phyloP scores from a whole-genome alignment of 2,329 filamentous ascomycete species.

The Stagonosporopsis chrysanthemi region DNA sequence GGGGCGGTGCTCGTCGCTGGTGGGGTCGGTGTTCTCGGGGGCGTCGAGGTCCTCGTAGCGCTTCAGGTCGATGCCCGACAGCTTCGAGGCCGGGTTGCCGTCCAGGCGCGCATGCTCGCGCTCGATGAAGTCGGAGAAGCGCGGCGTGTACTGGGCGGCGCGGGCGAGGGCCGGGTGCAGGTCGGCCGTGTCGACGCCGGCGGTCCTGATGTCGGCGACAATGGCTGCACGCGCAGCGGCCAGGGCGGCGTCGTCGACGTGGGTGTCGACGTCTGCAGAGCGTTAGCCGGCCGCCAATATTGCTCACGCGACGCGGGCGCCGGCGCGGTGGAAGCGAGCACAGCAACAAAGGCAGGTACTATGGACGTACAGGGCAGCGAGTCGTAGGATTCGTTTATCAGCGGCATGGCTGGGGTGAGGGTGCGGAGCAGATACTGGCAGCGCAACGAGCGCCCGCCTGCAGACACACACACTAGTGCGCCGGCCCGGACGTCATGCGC shows the following conservation, averaged over 20 bases:
- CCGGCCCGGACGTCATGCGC: slow-evolving; percentile 24
- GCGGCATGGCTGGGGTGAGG: slow-evolving; percentile 62
- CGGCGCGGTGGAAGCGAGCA: slow-evolving; percentile 67
- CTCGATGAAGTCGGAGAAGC: slow-evolving; percentile 71
- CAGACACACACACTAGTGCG: not conserved
- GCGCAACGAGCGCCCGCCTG: slow-evolving; percentile 9
- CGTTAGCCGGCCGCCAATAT: slow-evolving; percentile 22
- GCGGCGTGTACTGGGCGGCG: slow-evolving; percentile 56
- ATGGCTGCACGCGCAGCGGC: slow-evolving; percentile 80
- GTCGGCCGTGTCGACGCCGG: slow-evolving; percentile 54
- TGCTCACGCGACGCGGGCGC: slow-evolving; percentile 7
- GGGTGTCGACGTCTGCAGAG: slow-evolving; percentile 77
- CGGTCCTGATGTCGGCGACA: slow-evolving; percentile 69
- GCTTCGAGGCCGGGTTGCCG: slow-evolving; percentile 56
- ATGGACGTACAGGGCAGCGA: slow-evolving; percentile 76
- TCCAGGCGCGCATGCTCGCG: slow-evolving; percentile 74
- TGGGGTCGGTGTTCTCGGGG: slow-evolving; percentile 52
- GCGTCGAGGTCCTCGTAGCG: slow-evolving; percentile 83
- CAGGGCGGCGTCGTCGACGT: slow-evolving; percentile 70
- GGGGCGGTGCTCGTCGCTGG: slow-evolving; percentile 48
- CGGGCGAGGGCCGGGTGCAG: slow-evolving; percentile 67
- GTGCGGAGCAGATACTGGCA: slow-evolving; percentile 5
- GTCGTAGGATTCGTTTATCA: slow-evolving; percentile 75
- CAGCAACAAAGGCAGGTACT: slow-evolving; percentile 23
- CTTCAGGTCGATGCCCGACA: slow-evolving; percentile 72